Conservation (phyloP, 2,329 filamentous ascomycete genomes). For the Rhytidhysteron rufulum region DNA sequence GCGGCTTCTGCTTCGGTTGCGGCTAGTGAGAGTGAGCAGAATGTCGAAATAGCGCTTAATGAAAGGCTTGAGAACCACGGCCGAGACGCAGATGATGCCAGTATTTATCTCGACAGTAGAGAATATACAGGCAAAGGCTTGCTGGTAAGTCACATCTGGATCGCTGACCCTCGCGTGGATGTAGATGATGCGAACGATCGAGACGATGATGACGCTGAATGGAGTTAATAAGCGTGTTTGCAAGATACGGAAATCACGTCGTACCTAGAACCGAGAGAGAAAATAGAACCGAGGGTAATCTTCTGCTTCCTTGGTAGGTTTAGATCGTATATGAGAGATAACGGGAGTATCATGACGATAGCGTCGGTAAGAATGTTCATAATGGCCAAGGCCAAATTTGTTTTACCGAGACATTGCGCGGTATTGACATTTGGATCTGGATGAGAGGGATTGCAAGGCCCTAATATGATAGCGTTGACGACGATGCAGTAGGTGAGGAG, state of each 20-base stretch:
- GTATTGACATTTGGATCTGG: constrained; percentile 6
- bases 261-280: constrained; percentile 23
- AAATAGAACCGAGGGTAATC: constrained; percentile 20
- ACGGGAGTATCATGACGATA: constrained; percentile 27
- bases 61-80: constrained; percentile 15
- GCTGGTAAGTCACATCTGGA: constrained; percentile 15
- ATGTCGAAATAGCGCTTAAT: constrained; percentile 8
- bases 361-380: constrained; percentile 35
- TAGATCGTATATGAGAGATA: constrained; percentile 16
- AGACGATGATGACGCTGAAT: constrained; percentile 13
- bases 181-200: constrained; percentile 18
- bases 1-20: too few relatives aligned
- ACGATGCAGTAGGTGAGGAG: constrained; percentile 15
- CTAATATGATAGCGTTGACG: constrained; percentile 13
- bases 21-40: too few relatives aligned
- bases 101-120: constrained; percentile 16
- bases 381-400: constrained; percentile 16
- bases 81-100: constrained; percentile 16
- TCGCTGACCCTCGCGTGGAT: constrained; percentile 14
- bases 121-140: constrained; percentile 15
- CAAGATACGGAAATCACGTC: background rate
- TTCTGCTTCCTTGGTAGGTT: constrained; percentile 26
- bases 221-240: constrained; percentile 1
- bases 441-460: background rate
- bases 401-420: constrained; percentile 14